Conservation (phyloP, 768 basidiomycete genomes). For the Mycena venus region DNA sequence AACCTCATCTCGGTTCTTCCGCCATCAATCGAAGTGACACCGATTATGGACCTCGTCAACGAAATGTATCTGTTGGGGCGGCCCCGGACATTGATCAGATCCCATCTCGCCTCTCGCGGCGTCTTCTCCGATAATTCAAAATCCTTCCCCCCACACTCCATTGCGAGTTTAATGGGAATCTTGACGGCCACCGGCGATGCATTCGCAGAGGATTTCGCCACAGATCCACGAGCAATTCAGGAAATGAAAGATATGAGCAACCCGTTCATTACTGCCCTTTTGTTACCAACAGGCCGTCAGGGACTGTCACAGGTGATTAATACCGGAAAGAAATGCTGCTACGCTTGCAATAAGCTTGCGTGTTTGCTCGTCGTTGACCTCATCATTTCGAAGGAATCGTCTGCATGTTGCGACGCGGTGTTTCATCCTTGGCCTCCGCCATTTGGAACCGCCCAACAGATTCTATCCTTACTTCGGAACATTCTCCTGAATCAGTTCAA, state of each 20-base stretch:
- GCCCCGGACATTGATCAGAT: neutral
- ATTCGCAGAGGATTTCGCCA: neutral
- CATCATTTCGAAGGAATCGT: neutral
- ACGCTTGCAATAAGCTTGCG: slow-evolving; percentile 16
- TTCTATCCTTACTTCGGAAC: neutral
- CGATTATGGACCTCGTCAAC: slow-evolving; percentile 19
- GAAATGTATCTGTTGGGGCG: slow-evolving; percentile 2
- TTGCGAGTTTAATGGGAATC: slow-evolving; percentile 9
- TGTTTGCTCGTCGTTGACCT: neutral
- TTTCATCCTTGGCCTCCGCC: slow-evolving; percentile 25
- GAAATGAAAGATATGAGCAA: slow-evolving; percentile 14
- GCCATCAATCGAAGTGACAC: neutral
- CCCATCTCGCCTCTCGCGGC: neutral
- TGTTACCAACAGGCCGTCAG: neutral
- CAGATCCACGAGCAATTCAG: slow-evolving; percentile 1
- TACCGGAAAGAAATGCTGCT: slow-evolving; percentile 10
- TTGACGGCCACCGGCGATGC: neutral
- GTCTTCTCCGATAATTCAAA: neutral
- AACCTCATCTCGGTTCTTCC: slow-evolving; percentile 10
- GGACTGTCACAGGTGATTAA: slow-evolving; percentile 11
- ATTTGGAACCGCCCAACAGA: neutral
- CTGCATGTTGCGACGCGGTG: neutral
- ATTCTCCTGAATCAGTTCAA: neutral
- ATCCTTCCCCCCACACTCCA: neutral
- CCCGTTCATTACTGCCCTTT: neutral